A percentile compares a stretch with the other conserved stretches of the same genome.
Conservation (phyloP, 1,139 yeast species). For the Pneumocystis jirovecii region DNA sequence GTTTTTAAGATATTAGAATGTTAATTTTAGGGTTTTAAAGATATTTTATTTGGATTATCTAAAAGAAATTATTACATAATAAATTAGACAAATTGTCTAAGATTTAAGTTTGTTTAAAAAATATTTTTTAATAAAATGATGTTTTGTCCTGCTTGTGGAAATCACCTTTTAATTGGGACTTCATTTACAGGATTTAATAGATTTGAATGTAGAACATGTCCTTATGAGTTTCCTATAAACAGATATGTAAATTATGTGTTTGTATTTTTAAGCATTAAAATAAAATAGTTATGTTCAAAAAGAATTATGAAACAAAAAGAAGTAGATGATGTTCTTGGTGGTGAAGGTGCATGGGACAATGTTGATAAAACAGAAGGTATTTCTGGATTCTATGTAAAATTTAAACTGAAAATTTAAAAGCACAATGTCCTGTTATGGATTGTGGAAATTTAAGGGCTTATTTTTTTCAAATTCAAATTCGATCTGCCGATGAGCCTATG, state of each 20-base stretch:
- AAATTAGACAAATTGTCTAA: too few relatives aligned
- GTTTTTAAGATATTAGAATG: background rate
- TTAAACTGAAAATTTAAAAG: conserved; percentile 5
- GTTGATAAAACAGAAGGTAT: conserved; percentile 44
- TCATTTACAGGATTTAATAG: conserved; percentile 5
- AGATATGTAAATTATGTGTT: conserved; percentile 4
- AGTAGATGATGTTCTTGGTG: conserved; percentile 93
- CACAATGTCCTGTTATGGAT: conserved; percentile 75
- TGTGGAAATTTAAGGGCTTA: conserved; percentile 90
- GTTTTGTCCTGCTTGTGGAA: conserved; percentile 1
- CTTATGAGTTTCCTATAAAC: conserved; percentile 13
- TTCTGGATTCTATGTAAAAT: conserved; percentile 17
- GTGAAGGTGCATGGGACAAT: conserved; percentile 97
- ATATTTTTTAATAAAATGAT: background rate
- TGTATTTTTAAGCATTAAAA: background rate
- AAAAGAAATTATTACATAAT: background rate
- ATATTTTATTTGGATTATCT: background rate
- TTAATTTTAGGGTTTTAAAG: background rate
- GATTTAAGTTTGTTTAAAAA: background rate
- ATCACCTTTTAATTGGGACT: background rate
- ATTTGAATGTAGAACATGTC: conserved; percentile 13
- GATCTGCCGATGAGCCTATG: conserved; percentile 89
- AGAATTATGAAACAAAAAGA: conserved; percentile 57
- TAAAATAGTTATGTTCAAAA: background rate
- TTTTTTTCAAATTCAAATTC: conserved; percentile 87